phyloP scores from a whole-genome alignment of 169 alveolate species.

The Perkinsus olseni region DNA sequence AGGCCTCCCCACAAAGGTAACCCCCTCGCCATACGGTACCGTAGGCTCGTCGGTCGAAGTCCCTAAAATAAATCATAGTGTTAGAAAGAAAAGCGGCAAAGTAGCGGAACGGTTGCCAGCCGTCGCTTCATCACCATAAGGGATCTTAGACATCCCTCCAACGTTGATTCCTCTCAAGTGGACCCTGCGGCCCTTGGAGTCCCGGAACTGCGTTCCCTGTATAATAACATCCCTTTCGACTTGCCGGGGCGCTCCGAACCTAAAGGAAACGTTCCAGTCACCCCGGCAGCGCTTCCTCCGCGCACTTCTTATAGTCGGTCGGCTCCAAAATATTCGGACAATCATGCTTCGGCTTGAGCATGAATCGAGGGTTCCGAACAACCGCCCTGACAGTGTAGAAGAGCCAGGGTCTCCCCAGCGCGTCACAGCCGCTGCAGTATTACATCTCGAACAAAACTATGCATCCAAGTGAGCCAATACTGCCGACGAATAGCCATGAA shows the following conservation, averaged over 20 bases:
- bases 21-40: background rate
- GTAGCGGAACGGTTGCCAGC: too few relatives aligned
- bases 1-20: background rate
- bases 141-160: conserved; percentile 3
- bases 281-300: background rate
- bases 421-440: background rate
- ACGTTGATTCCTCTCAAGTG: conserved; percentile 6
- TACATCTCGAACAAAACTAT: background rate
- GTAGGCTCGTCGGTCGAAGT: background rate
- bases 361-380: background rate
- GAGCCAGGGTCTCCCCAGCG: background rate
- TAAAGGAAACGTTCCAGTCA: background rate
- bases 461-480: background rate
- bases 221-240: background rate
- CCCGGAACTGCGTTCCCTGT: background rate
- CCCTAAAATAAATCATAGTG: background rate
- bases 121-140: background rate
- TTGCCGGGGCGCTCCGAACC: background rate
- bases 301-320: background rate
- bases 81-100: background rate
- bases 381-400: background rate
- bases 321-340: background rate
- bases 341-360: background rate
- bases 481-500: background rate
- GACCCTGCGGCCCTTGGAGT: background rate